Percentiles rank a stretch among this genome's conserved stretches.
Conservation (phyloP, 2,329 filamentous ascomycete species). For the Pseudogymnoascus sp. region DNA sequence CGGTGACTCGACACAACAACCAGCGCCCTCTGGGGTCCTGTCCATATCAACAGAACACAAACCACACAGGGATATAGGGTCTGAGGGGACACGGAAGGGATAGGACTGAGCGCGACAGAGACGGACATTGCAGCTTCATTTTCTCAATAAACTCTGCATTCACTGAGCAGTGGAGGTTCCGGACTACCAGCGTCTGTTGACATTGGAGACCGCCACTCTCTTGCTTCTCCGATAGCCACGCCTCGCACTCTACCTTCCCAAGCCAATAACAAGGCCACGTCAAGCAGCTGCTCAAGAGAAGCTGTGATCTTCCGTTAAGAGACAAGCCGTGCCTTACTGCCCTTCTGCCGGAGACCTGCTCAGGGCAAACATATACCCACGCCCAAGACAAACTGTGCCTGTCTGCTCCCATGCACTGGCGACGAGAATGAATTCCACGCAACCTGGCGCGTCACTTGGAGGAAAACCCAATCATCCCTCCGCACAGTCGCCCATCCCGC, state of each 20-base stretch:
- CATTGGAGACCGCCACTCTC: background rate
- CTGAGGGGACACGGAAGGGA: background rate
- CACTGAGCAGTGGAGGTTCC: background rate
- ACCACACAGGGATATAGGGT: background rate
- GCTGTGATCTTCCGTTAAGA: background rate
- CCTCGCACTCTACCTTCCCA: background rate
- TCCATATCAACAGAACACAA: constrained; percentile 2
- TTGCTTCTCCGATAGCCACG: background rate
- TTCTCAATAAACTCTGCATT: background rate
- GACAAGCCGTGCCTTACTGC: background rate
- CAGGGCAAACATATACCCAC: background rate
- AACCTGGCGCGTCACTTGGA: constrained; percentile 22
- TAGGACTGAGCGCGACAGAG: background rate
- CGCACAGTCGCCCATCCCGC: constrained; percentile 22
- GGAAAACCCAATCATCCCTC: constrained; percentile 26
- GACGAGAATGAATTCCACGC: constrained; percentile 26
- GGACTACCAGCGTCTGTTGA: background rate
- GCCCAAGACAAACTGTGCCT: background rate
- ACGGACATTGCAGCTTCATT: background rate
- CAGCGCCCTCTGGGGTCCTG: constrained; percentile 1
- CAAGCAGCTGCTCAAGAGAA: background rate
- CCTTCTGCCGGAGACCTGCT: background rate
- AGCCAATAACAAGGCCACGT: background rate
- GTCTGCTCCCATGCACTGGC: background rate
- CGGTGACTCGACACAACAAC: constrained; percentile 1